Evolutionary conservation across 768 basidiomycete species (phyloP), one percentile per base, ranked within the genome.

Genomic region (Asterophora lycoperdoides): DNA sequence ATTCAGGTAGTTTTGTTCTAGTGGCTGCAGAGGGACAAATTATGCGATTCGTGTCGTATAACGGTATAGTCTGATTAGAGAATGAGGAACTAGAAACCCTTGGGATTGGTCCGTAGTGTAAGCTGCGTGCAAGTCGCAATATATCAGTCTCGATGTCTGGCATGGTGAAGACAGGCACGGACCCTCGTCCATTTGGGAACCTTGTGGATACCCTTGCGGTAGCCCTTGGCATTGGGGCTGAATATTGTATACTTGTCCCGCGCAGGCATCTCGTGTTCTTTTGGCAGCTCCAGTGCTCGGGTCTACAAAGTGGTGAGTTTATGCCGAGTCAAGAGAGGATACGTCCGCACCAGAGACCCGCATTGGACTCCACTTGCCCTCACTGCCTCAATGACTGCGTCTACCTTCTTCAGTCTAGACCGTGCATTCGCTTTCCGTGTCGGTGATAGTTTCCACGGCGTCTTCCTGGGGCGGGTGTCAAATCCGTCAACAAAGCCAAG

Each of bases 161-260:
- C 17, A 44, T 8, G 8, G 29, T 28, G 48, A 9, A 26, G 37
- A 4, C 28, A 6, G 6, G 23, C 20, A 71, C 86, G 51, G 56
- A 94, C 93, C 68, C 91, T 78, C 42, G 94, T 96, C 82, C 86
- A 97, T 63, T 96, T 95, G n/a, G 94, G 94, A 20, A 95, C 89
- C 61, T 94, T 94, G 71, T 98, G 94, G 41, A 96, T 92, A 19
- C 91, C 89, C 60, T 97, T 97, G 37, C 95, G 74, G 67, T 95
- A 99, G 5, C 89, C 87, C 49, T 67, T 74, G 1, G 72, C 71
- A 34, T 78, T 81, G 4, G 79, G 73, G 33, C 79, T 81, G 68
- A 93, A 98, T 15, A 88, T 81, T 3, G 94, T 96, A 71, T 98
- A 99, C 68, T 99, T 99, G 73, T 98, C 95, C 60, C 77, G 81